phyloP scores from a whole-genome alignment of 495 filamentous ascomycete species.

The Aspergillus asperescens region DNA sequence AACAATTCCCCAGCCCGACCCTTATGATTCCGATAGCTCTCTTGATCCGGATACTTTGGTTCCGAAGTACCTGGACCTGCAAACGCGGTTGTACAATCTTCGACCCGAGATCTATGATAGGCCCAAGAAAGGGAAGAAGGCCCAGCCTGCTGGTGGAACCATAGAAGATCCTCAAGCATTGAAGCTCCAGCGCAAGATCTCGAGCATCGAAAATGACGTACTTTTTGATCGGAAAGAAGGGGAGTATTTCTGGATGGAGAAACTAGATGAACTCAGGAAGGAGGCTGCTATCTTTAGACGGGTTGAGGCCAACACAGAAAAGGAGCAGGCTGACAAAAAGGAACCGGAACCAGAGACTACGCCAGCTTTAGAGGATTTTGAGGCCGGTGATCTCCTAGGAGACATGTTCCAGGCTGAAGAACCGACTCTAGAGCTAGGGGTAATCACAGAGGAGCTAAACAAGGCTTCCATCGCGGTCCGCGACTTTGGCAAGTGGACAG shows the following conservation, averaged over 20 bases:
- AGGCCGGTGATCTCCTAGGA: conserved; percentile 57
- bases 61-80: conserved; percentile 66
- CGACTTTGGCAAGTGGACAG: conserved; percentile 78
- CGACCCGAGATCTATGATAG: conserved; percentile 55
- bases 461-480: conserved; percentile 50
- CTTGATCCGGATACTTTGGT: conserved; percentile 68
- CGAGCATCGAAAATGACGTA: conserved; percentile 74
- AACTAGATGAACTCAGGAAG: conserved; percentile 60
- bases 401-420: conserved; percentile 63
- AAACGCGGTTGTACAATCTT: conserved; percentile 65
- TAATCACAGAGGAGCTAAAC: conserved; percentile 22
- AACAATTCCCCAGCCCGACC: conserved; percentile 16
- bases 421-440: conserved; percentile 16
- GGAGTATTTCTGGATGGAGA: conserved; percentile 64
- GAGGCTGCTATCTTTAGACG: conserved; percentile 41
- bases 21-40: conserved; percentile 50
- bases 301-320: conserved; percentile 21
- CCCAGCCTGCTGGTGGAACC: conserved; percentile 18
- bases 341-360: conserved; percentile 47
- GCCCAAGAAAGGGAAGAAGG: conserved; percentile 42
- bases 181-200: conserved; percentile 64
- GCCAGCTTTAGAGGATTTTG: conserved; percentile 43
- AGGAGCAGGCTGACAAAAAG: conserved; percentile 40
- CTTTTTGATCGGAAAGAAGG: conserved; percentile 78
- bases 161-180: conserved; percentile 49